These are phyloP conservation scores for Amaranthus tricolor DNA, from an alignment of 179 eudicot genomes.

Conservation along the genomic window DNA sequence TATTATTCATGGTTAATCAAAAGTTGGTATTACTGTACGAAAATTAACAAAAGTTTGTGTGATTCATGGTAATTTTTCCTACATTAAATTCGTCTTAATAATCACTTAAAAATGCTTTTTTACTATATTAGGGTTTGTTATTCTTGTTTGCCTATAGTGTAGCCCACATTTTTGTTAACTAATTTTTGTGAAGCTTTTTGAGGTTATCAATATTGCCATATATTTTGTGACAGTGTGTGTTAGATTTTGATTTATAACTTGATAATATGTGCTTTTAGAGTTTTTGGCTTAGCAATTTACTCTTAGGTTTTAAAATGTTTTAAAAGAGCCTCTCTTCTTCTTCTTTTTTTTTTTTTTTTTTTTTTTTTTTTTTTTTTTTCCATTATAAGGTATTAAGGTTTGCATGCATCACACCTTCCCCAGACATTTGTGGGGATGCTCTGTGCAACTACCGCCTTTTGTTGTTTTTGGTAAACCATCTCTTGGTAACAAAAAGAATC, in stretches of 20 bases:
- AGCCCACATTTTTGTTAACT: background rate
- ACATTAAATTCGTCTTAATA: too few relatives aligned
- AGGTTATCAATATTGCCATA: background rate
- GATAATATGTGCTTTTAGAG: background rate
- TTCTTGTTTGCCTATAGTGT: background rate
- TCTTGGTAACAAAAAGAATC: background rate
- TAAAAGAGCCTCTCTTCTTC: too few relatives aligned
- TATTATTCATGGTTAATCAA: too few relatives aligned
- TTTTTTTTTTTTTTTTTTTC: background rate
- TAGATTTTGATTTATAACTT: background rate
- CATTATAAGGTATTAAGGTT: too few relatives aligned
- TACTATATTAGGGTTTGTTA: background rate
- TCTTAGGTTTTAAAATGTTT: background rate
- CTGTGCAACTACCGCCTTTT: too few relatives aligned
- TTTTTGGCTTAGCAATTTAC: background rate
- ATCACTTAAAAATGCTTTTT: too few relatives aligned
- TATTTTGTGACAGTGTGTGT: background rate
- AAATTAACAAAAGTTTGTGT: too few relatives aligned
- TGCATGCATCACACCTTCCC: too few relatives aligned
- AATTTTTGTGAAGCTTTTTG: background rate
- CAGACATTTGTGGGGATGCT: too few relatives aligned
- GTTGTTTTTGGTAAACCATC: background rate
- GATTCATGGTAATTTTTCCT: too few relatives aligned
- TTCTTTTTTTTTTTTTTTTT: too few relatives aligned
- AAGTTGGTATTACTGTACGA: too few relatives aligned